A percentile compares a stretch with the other conserved stretches of the same genome.
Evolutionary conservation across 2,329 filamentous ascomycete genomes (phyloP).

Genomic region (Didymella pomorum): DNA sequence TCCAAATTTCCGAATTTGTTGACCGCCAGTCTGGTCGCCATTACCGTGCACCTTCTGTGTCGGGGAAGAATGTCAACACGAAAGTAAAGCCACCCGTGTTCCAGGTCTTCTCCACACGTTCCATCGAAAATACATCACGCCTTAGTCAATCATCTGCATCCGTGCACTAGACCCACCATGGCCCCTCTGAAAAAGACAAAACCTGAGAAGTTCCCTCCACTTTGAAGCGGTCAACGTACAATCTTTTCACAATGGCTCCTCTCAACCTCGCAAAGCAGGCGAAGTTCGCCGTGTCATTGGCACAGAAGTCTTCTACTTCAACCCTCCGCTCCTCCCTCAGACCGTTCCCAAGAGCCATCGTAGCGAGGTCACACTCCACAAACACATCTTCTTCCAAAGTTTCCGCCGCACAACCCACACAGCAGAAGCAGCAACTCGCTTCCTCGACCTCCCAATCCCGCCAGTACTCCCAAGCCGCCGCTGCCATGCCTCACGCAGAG

Average conservation of each 20-base stretch:
- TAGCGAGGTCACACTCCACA: constrained; percentile 19
- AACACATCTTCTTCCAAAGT: constrained; percentile 13
- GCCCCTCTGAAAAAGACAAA: constrained; percentile 25
- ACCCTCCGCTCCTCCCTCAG: constrained; percentile 14
- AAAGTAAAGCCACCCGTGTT: constrained; percentile 22
- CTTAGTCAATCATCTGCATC: constrained; percentile 18
- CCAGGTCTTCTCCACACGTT: constrained; percentile 23
- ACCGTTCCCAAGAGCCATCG: constrained; percentile 14
- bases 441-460: constrained; percentile 10
- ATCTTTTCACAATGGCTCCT: constrained; percentile 23
- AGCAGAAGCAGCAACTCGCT: constrained; percentile 9
- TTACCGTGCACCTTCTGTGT: constrained; percentile 24
- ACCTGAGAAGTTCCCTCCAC: constrained; percentile 21
- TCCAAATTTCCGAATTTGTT: constrained; percentile 19
- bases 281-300: constrained; percentile 20
- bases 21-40: constrained; percentile 27
- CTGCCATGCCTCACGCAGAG: constrained; percentile 21
- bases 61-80: constrained; percentile 21
- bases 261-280: constrained; percentile 21
- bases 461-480: constrained; percentile 19
- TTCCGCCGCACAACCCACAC: constrained; percentile 14
- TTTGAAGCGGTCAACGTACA: constrained; percentile 21
- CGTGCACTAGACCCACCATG: constrained; percentile 22
- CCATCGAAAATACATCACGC: constrained; percentile 25
- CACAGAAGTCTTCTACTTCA: constrained; percentile 23